Evolutionary conservation across 176 grass and related monocot genomes (phyloP), one percentile per base, ranked within the genome.

Genomic region (Pharus latifolius): DNA sequence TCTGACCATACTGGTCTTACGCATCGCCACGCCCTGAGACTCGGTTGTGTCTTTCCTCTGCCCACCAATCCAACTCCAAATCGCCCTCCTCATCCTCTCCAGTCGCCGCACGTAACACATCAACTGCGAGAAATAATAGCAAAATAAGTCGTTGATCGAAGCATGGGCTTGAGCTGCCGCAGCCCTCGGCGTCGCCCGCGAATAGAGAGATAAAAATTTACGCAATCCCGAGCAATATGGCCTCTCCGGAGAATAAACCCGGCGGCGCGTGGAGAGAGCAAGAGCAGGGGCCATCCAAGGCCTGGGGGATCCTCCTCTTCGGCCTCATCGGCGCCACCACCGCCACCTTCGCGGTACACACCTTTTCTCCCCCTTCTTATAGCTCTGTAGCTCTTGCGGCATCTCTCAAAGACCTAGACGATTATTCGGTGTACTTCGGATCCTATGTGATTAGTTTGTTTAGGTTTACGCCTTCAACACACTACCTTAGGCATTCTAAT

Each of bases 251-350:
- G 47, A 64, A 78, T 3, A 70, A 74, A 40, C 38, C 78, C 69
- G 72, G 2, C 24, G 24, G 55, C 48, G 50, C 65, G 20, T 46
- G 68, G 57, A 67, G 27, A 47, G 70, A 74, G 51, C 80, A 81
- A 72, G 83, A 79, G 57, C 63, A 47, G 29, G 53, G 63, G 10
- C 76, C 69, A 25, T 81, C 82, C 57, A 94, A 78, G 79, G 87
- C 90, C 46, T 99, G 95, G 95, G 87, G 90, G 13, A 31, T 88
- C 52, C 72, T 88, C 74, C 60, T 99, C 31, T 88, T 99, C 77
- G 95, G 87, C 74, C 33, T 99, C 18, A 85, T 99, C 50, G 90
- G 95, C 34, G 95, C 76, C 75, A 81, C 95, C 44, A 83, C 84
- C 45, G 88, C 90, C 12, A 85, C 81, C 54, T 58, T 94, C 43